These are phyloP conservation scores for Osmanthus fragrans DNA, from an alignment of 257 asterid genomes.

Conservation along the genomic window DNA sequence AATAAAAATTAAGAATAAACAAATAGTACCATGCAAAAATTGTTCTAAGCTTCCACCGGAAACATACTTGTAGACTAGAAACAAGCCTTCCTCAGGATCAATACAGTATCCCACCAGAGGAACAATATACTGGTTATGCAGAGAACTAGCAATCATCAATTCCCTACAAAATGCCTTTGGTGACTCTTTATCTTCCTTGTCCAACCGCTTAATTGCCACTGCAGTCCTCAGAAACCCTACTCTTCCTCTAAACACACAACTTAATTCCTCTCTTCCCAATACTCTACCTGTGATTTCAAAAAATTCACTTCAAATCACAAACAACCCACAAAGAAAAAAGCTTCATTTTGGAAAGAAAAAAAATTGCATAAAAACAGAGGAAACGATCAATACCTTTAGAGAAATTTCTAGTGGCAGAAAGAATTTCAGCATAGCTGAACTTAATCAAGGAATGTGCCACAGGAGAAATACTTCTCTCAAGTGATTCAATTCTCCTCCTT, in stretches of 20 bases:
- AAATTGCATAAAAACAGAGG: neutral
- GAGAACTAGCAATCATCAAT: conserved; percentile 84
- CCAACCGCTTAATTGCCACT: conserved; percentile 78
- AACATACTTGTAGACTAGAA: conserved; percentile 79
- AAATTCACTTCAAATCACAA: conserved; percentile 17
- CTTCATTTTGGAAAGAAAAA: neutral
- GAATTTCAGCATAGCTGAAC: conserved; percentile 69
- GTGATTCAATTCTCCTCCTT: conserved; percentile 76
- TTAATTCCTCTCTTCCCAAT: conserved; percentile 87
- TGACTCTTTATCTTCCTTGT: conserved; percentile 74
- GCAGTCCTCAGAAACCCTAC: conserved; percentile 59
- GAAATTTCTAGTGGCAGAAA: conserved; percentile 65
- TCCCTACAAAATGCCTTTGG: conserved; percentile 88
- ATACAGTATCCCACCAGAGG: conserved; percentile 82
- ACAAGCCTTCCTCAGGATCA: conserved; percentile 81
- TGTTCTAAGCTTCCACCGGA: conserved; percentile 89
- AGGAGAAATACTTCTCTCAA: conserved; percentile 84
- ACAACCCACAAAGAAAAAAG: neutral
- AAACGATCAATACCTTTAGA: conserved; percentile 53
- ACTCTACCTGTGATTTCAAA: conserved; percentile 62
- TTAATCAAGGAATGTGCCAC: conserved; percentile 70
- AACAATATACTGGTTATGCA: conserved; percentile 69
- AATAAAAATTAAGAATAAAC: neutral
- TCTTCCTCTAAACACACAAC: conserved; percentile 88
- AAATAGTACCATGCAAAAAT: conserved; percentile 58